phyloP scores from a whole-genome alignment of 352 stramenopile species.

The Phytophthora agathidicida region DNA sequence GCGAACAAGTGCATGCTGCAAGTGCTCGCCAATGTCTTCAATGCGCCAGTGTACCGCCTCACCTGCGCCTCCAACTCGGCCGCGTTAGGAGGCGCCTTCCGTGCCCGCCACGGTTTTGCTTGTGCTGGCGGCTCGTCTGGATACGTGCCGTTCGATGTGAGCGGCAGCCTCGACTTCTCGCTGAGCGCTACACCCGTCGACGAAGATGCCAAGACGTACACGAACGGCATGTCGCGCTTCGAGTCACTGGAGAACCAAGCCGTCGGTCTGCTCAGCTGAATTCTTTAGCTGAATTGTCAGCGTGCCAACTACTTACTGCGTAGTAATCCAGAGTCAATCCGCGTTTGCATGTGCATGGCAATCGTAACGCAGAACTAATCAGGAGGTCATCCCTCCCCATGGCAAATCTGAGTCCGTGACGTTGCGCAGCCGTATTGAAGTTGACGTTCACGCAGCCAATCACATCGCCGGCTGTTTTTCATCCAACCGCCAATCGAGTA shows the following conservation, averaged over 20 bases:
- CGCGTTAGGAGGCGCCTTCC: constrained; percentile 57
- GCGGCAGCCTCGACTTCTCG: constrained; percentile 43
- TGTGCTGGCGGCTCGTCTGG: constrained; percentile 22
- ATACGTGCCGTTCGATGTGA: constrained; percentile 48
- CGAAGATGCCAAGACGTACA: constrained; percentile 38
- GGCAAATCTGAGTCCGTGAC: constrained; percentile 21
- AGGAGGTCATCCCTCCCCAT: constrained; percentile 21
- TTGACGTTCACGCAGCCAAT: constrained; percentile 9
- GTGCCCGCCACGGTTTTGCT: constrained; percentile 48
- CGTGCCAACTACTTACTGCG: too few species aligned
- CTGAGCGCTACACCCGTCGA: constrained; percentile 40
- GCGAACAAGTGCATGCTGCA: constrained; percentile 65
- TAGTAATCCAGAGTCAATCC: too few species aligned
- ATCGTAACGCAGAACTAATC: too few species aligned
- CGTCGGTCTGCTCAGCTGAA: constrained; percentile 35
- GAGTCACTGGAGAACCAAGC: constrained; percentile 42
- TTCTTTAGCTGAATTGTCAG: too few species aligned
- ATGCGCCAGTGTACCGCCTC: constrained; percentile 56
- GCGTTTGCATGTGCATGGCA: too few species aligned
- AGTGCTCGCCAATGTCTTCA: constrained; percentile 66
- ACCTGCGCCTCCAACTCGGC: constrained; percentile 51
- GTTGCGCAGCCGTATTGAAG: constrained; percentile 14
- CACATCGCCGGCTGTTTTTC: background rate
- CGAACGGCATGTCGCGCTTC: constrained; percentile 41
- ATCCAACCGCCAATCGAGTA: background rate